Evolutionary conservation across 208 protist species (phyloP), one percentile per base, ranked within the genome.

Genomic region (Porcisia deanei): DNA sequence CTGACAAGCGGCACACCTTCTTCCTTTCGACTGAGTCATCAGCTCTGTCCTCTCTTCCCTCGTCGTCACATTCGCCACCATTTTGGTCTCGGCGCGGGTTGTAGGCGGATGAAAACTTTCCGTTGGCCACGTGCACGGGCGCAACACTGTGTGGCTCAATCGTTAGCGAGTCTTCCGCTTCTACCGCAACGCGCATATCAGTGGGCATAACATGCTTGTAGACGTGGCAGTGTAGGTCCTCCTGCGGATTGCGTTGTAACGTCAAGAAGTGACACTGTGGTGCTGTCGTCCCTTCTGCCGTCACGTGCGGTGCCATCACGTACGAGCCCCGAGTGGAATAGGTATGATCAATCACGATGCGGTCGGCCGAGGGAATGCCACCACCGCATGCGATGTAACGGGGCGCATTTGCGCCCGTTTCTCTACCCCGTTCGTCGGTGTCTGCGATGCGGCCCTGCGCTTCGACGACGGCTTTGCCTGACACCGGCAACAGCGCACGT

Each of bases 401-500:
- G 2, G 77, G 72, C 18, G 43, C 18, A 8, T 22, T 58, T 1
- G 43, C 61, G 8, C 5, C n/a, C n/a, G 43, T 58, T 39, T 57
- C 30, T 25, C n/a, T 49, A 25, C 34, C 34, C 34, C 68, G 4
- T 5, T 73, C 14, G 30, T 83, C 57, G 58, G 41, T 55, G 1
- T 54, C 39, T 18, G 63, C 45, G 59, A 81, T 85, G 74, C 85
- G 85, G 65, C 71, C 68, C 74, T 87, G 83, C 49, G 85, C 85
- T 39, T 83, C 68, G 41, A 81, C 60, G 7, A 93, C 81, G 18
- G 79, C 79, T 8, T 45, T 70, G 3, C 87, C 89, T 12, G 89
- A 93, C 34, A 91, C 86, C 7, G 89, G 86, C 58, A 93, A 65
- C 71, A 91, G 75, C n/a, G 80, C 59, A 12, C 57, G 73, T 18